Base-by-base conservation (phyloP, 805 yeast species). In the Nakazawaea wyomingensis region DNA sequence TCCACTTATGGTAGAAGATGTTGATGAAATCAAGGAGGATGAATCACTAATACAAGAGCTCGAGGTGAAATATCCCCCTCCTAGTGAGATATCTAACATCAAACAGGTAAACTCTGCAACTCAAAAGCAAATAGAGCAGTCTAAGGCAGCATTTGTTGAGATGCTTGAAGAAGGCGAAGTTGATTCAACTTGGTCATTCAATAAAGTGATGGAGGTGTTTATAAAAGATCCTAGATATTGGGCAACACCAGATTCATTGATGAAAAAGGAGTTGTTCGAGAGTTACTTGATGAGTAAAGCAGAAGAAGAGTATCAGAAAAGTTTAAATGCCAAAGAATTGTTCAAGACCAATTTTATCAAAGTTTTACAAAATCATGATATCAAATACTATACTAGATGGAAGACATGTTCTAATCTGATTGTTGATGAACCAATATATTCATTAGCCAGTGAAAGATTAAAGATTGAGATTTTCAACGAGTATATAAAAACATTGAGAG, bases 171-270 rank as follows among this genome's bases (percentile, higher is more conserved):
- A 72, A 1, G 60, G 72, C 30, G 62, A 69, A 6, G 86, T 88
- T 3, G 89, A 82, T 56, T 72, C 84, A 0, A 73, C 83, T 0
- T 85, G 91, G 90, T 72, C 93, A 0, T 87, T 87, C 59, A 76
- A 72, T 38, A 67, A 67, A 45, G 82, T 85, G 1, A 78, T 88
- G 62, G 71, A 75, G 18, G 61, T 63, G 14, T 74, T 83, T 45
- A 70, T 83, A 14, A 56, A 54, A 3, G 80, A 82, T 49, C 76
- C 81, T 2, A 65, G 80, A 13, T 89, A 85, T 54, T 85, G 91
- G 90, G 60, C 68, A 5, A 60, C 86, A 2, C 62, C 67, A 4
- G 85, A 83, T 54, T 72, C 95, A 0, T 52, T 81, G 14, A 64
- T 69, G 49, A 72, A 90, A 43, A 77, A 78, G 50, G 64, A 65